Evolutionary conservation across 176 grass and related monocot genomes (phyloP).

Genomic region (Oryza australiensis): DNA sequence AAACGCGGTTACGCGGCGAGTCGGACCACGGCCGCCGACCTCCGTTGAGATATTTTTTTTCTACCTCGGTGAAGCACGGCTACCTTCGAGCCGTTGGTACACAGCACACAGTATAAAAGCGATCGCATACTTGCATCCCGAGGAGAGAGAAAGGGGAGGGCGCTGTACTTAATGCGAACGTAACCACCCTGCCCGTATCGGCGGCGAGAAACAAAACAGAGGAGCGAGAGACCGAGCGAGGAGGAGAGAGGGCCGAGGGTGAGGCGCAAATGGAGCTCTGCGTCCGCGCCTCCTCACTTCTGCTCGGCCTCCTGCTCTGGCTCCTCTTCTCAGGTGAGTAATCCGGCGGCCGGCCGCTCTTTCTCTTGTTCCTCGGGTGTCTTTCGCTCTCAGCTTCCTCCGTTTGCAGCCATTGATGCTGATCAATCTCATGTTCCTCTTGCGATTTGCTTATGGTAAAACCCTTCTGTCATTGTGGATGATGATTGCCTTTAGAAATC

Average conservation of each 20-base stretch:
- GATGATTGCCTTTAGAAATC: neutral
- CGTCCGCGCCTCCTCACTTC: constrained; percentile 24
- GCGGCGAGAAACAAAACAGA: neutral
- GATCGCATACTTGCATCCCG: neutral
- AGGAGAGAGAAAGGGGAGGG: neutral
- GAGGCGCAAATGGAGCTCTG: constrained; percentile 29
- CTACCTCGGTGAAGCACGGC: neutral
- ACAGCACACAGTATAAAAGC: constrained; percentile 9
- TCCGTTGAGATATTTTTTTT: neutral
- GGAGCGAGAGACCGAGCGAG: neutral
- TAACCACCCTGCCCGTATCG: neutral
- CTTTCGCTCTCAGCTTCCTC: neutral
- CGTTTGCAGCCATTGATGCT: constrained; percentile 19
- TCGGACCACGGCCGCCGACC: neutral
- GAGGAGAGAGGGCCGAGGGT: neutral
- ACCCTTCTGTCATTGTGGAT: neutral
- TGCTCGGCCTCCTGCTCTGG: constrained; percentile 21
- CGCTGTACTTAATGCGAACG: neutral
- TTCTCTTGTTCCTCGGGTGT: neutral
- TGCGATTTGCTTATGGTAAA: neutral
- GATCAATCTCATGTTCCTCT: neutral
- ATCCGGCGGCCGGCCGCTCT: neutral
- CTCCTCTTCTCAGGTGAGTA: constrained; percentile 56
- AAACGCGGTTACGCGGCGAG: neutral
- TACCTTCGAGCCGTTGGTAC: too few relatives aligned